Conservation (phyloP, 768 basidiomycete genomes). For the Amanita exitialis region DNA sequence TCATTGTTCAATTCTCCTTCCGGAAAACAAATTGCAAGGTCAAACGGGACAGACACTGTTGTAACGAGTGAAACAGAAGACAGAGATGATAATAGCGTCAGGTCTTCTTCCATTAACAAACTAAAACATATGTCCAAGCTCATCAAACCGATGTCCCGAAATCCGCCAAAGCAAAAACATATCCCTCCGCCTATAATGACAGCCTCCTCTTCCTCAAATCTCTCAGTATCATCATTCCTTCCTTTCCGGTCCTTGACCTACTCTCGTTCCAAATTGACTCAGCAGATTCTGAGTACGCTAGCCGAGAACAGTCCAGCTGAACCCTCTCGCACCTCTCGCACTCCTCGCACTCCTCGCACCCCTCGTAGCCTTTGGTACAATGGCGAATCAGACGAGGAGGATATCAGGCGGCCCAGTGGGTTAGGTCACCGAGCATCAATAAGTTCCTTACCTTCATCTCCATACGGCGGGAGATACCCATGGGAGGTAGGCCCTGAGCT, state of each 20-base stretch:
- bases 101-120: background rate
- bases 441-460: constrained; percentile 25
- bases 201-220: background rate
- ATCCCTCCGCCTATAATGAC: background rate
- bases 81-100: background rate
- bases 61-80: background rate
- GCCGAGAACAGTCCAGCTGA: background rate
- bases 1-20: constrained; percentile 1
- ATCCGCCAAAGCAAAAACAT: background rate
- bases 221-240: background rate
- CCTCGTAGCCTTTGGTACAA: background rate
- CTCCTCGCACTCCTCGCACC: background rate
- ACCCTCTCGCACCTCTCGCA: background rate
- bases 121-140: background rate
- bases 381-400: constrained; percentile 17
- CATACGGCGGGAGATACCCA: constrained; percentile 14
- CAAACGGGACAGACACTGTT: background rate
- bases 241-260: constrained; percentile 1
- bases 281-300: background rate
- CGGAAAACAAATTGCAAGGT: background rate
- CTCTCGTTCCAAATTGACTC: constrained; percentile 1
- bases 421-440: constrained; percentile 29
- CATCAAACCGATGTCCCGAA: background rate
- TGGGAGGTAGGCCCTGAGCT: constrained; percentile 1
- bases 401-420: constrained; percentile 37